A percentile compares a stretch with the other conserved stretches of the same genome.
These are phyloP conservation scores for Kodamaea leandrae DNA, from an alignment of 805 yeast species.

Conservation along the genomic window DNA sequence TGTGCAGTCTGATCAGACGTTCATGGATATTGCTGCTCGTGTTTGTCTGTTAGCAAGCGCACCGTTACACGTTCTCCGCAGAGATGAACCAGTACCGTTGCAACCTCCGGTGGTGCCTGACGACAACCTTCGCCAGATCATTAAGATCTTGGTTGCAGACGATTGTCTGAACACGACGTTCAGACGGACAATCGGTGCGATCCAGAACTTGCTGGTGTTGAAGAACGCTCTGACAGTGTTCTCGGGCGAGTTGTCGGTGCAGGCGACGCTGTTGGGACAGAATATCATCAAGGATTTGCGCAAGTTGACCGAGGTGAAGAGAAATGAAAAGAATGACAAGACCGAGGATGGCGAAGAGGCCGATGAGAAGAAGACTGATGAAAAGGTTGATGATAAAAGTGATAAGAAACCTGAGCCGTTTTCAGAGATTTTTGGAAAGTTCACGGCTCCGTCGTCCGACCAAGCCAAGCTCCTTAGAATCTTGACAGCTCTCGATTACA, in stretches of 20 bases:
- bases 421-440: slow-evolving; percentile 50
- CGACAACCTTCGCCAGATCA: slow-evolving; percentile 57
- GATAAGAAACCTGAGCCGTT: slow-evolving; percentile 25
- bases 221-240: slow-evolving; percentile 62
- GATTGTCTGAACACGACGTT: slow-evolving; percentile 85
- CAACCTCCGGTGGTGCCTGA: slow-evolving; percentile 54
- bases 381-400: not conserved
- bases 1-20: slow-evolving; percentile 68
- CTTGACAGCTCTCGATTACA: slow-evolving; percentile 81
- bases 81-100: slow-evolving; percentile 14
- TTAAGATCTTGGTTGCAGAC: slow-evolving; percentile 68
- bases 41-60: slow-evolving; percentile 75
- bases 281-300: slow-evolving; percentile 55
- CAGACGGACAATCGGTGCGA: slow-evolving; percentile 75
- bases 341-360: no score
- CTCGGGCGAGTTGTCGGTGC: slow-evolving; percentile 61
- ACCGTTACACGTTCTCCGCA: slow-evolving; percentile 48
- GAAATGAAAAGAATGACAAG: no score
- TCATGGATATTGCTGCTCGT: slow-evolving; percentile 74
- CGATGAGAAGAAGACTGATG: not conserved
- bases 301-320: slow-evolving; percentile 38
- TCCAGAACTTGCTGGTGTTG: slow-evolving; percentile 69
- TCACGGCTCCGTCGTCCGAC: slow-evolving; percentile 77
- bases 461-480: slow-evolving; percentile 87
- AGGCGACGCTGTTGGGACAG: slow-evolving; percentile 60